phyloP scores from a whole-genome alignment of 2,329 filamentous ascomycete genomes.

The Alternaria infectoria region DNA sequence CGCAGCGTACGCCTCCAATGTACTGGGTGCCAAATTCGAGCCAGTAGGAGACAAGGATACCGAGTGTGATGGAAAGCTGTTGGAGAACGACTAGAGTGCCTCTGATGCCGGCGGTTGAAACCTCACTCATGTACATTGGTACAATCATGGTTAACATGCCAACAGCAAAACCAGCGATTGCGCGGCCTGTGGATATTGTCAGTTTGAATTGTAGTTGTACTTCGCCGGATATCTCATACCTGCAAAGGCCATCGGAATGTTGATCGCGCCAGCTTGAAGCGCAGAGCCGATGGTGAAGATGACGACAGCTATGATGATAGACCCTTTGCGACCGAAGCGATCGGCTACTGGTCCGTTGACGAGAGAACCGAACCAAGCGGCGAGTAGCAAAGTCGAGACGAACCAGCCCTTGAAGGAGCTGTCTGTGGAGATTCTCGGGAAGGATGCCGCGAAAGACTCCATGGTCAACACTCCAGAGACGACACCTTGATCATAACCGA shows the following conservation, averaged over 20 bases:
- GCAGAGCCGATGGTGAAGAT: constrained; percentile 27
- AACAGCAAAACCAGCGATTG: constrained; percentile 27
- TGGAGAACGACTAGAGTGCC: constrained; percentile 31
- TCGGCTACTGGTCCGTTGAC: constrained; percentile 32
- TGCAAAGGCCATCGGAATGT: constrained; percentile 24
- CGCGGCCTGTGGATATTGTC: constrained; percentile 13
- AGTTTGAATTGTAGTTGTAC: rapidly evolving
- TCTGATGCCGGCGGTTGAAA: constrained; percentile 25
- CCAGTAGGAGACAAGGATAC: constrained; percentile 29
- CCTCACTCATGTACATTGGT: constrained; percentile 32
- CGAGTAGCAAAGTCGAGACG: constrained; percentile 25
- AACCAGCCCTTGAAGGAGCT: constrained; percentile 32
- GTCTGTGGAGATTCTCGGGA: constrained; percentile 26
- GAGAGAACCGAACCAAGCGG: constrained; percentile 29
- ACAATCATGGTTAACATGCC: constrained; percentile 32
- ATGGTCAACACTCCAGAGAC: constrained; percentile 27
- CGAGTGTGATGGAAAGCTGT: constrained; percentile 27
- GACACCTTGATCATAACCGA: constrained; percentile 31
- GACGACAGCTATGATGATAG: constrained; percentile 26
- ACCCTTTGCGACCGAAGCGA: constrained; percentile 27
- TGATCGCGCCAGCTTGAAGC: constrained; percentile 25
- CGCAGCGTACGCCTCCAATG: constrained; percentile 49
- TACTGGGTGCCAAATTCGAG: constrained; percentile 30
- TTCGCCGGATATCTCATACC: constrained; percentile 1
- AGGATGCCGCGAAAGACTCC: constrained; percentile 27